Evolutionary conservation across 331 rosid genomes (phyloP), one percentile per base, ranked within the genome.

Genomic region (Pyracantha coccinea): DNA sequence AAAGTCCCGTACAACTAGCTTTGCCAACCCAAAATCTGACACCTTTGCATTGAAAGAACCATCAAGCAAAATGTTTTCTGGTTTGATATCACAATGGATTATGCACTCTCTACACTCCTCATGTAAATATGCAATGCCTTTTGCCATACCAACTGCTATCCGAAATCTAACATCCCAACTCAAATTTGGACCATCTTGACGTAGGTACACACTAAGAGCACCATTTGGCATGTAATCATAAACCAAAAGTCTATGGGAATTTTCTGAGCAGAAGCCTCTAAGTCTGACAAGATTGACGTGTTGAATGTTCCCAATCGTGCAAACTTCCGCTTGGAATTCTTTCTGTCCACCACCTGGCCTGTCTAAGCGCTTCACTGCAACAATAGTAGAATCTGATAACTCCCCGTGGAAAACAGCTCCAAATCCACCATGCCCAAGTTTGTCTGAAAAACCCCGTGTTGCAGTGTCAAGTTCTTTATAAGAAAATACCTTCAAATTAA

Each of bases 301-400:
- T 62, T 92, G 98, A 78, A 92, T 85, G 75, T 86, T 90, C 68
- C 98, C 98, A 76, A 92, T 90, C 0, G 96, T 92, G 66, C 91
- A 77, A 10, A 92, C 96, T 81, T 92, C 98, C 0, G 96, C 94
- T 74, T 92, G 85, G 80, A 92, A 92, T 78, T 92, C 96, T 72
- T 88, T 89, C 89, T 92, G 96, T 24, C 92, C 98, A 8, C 94
- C 81, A 17, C 96, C 96, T 0, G 94, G 96, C 88, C 98, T 88
- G 81, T 92, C 96, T 45, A 92, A 71, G 13, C 96, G 87, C 81
- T 92, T 92, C 84, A 92, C 98, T 0, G 98, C 98, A 15, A 92
- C 94, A n/a, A 68, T 33, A 0, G 86, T 72, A 23, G 89, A 84
- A 77, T 90, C 98, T 52, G 72, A 65, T 47, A 92, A 72, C 75